phyloP scores from a whole-genome alignment of 352 stramenopile genomes.

The Globisporangium acanthophoron region DNA sequence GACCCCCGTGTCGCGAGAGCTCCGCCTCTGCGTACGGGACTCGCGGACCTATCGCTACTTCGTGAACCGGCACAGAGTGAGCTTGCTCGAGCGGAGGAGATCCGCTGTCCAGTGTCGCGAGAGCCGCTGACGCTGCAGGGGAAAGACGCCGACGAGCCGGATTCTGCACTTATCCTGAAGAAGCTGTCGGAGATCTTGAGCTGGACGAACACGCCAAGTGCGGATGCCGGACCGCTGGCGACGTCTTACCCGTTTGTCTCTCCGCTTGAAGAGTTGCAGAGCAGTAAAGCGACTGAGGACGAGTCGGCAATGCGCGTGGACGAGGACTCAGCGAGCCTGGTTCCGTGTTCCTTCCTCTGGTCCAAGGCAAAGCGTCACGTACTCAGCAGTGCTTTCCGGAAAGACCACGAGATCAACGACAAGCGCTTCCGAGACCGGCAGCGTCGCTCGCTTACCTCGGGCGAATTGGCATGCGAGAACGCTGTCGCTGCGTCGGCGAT shows the following conservation, averaged over 20 bases:
- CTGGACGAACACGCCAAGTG: constrained; percentile 38
- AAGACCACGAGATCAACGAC: constrained; percentile 62
- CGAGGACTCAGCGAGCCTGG: not conserved
- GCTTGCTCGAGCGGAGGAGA: constrained; percentile 19
- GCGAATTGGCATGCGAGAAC: too few relatives aligned
- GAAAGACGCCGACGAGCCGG: constrained; percentile 53
- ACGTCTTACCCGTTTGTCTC: constrained; percentile 25
- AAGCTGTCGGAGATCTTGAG: constrained; percentile 43
- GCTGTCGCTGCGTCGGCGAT: not conserved
- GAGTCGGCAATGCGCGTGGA: constrained; percentile 8
- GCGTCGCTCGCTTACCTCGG: not conserved
- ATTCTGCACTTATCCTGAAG: constrained; percentile 44
- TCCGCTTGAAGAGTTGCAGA: constrained; percentile 1
- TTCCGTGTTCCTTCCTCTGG: constrained; percentile 52
- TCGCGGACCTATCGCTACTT: constrained; percentile 32
- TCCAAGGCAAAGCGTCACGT: constrained; percentile 37
- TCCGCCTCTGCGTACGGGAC: not conserved
- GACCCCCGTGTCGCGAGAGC: constrained; percentile 34
- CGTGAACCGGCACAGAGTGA: constrained; percentile 32
- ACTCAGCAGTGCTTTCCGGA: constrained; percentile 28
- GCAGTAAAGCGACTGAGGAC: not conserved
- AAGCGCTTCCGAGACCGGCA: constrained; percentile 27
- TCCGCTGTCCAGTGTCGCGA: constrained; percentile 56
- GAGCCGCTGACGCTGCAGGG: constrained; percentile 24
- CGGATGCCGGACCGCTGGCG: not conserved